Base-by-base conservation (phyloP, 139 green algal species). In the Micractinium sp. region DNA sequence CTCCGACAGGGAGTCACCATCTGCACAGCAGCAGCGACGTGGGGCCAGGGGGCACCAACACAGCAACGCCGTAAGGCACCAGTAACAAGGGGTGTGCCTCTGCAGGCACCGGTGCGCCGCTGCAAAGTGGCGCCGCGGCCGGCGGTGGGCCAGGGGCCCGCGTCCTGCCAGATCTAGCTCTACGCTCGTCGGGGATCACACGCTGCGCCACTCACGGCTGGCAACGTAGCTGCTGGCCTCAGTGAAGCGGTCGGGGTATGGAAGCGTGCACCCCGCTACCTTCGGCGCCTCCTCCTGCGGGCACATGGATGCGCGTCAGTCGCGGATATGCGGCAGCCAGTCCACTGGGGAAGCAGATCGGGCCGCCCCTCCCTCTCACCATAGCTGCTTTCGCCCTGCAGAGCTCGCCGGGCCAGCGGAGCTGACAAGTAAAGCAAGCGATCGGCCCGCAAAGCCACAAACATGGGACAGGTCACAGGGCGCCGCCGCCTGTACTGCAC, bases 1-100 rank as follows among this genome's bases (percentile, higher is more conserved):
- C 60, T 98, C 95, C 0, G 90, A 85, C 38, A 99, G 86, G 0
- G 75, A 23, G 56, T 90, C 92, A 39, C 89, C 88, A 87, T 91
- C 83, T 95, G 92, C 89, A 90, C 1, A 13, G 25, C 13, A 23
- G 19, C 39, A 87, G 36, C 35, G 31, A 61, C 25, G 35, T 5
- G 56, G 33, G 16, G 35, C 35, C 75, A 53, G 35, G 18, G 36
- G 71, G 29, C 29, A 23, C 38, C 23, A 0, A 38, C 39, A 36
- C 18, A 77, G 16, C 47, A 56, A 9, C 7, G 47, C 9, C 47
- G 47, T 5, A 56, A 56, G 47, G 47, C 47, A 56, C 3, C 22
- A 73, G 63, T 27, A 20, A 27, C 12, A 27, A 20, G 63, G 29
- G 25, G 0, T 0, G 67, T 13, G 25, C 19, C 67, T 35, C 67